These are phyloP conservation scores for Cyclotella atomus DNA, from an alignment of 108 stramenopile genomes.

Conservation along the genomic window DNA sequence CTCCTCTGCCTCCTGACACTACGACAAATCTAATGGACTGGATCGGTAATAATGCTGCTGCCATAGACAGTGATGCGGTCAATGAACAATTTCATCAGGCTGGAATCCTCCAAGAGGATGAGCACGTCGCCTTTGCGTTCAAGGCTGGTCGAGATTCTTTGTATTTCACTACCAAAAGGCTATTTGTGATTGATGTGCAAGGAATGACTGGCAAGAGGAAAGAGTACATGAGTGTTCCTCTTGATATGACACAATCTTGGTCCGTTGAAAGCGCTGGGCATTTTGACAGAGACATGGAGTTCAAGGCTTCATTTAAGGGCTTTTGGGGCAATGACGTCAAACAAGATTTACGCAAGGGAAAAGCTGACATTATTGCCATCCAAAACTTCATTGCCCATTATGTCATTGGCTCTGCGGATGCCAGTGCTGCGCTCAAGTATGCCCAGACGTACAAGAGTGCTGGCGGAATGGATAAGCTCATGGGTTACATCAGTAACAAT, in stretches of 20 bases:
- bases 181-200: constrained; percentile 50
- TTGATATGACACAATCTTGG: constrained; percentile 50
- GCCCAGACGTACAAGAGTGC: constrained; percentile 32
- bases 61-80: constrained; percentile 54
- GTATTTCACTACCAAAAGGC: constrained; percentile 54
- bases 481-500: constrained; percentile 47
- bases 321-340: constrained; percentile 22
- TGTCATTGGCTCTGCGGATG: constrained; percentile 56
- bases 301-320: constrained; percentile 40
- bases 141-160: constrained; percentile 69
- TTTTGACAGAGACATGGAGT: constrained; percentile 69
- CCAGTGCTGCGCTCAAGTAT: constrained; percentile 21
- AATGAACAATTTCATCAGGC: constrained; percentile 55
- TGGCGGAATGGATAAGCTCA: constrained; percentile 36
- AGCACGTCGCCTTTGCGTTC: constrained; percentile 69
- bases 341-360: constrained; percentile 62
- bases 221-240: constrained; percentile 62
- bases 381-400: constrained; percentile 63
- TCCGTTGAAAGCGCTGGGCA: constrained; percentile 69
- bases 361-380: constrained; percentile 42
- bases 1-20: constrained; percentile 35
- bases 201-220: constrained; percentile 62
- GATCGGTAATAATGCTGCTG: constrained; percentile 62
- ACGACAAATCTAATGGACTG: constrained; percentile 51
- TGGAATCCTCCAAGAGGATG: constrained; percentile 62